Conservation (phyloP, 176 grass and related monocot genomes). For the Ampelocalamus luodianensis region DNA sequence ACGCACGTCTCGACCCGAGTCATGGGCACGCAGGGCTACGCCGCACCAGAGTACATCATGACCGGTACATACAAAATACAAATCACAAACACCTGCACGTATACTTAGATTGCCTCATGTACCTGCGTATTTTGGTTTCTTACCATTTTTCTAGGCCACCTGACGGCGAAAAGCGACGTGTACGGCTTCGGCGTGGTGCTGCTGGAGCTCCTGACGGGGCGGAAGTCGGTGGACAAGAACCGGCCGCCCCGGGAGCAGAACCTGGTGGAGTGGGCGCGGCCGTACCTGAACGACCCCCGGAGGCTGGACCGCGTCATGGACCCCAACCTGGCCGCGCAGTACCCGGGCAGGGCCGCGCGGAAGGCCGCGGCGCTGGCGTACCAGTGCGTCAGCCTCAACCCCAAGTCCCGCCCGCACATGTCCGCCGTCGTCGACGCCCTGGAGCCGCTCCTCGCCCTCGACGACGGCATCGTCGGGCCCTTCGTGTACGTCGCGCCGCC, state of each 20-base stretch:
- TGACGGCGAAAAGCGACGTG: slow-evolving; percentile 86
- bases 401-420: slow-evolving; percentile 76
- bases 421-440: slow-evolving; percentile 68
- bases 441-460: slow-evolving; percentile 74
- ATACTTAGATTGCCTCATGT: background rate
- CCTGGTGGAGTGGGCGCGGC: slow-evolving; percentile 76
- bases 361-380: slow-evolving; percentile 58
- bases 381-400: slow-evolving; percentile 69
- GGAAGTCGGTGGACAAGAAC: slow-evolving; percentile 71
- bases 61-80: slow-evolving; percentile 49
- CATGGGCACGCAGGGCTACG: slow-evolving; percentile 97
- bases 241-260: slow-evolving; percentile 70
- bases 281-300: slow-evolving; percentile 64
- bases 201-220: slow-evolving; percentile 67
- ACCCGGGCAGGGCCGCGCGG: slow-evolving; percentile 58
- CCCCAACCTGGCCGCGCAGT: slow-evolving; percentile 63
- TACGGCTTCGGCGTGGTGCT: slow-evolving; percentile 83
- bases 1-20: slow-evolving; percentile 86
- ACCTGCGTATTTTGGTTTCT: background rate
- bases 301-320: slow-evolving; percentile 79
- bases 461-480: slow-evolving; percentile 55
- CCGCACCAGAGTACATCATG: slow-evolving; percentile 97
- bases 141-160: slow-evolving; percentile 43
- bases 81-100: background rate
- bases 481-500: slow-evolving; percentile 68